Percentiles rank a stretch among this genome's conserved stretches.
phyloP scores from a whole-genome alignment of 306 rosid genomes.

The Prunus persica region DNA sequence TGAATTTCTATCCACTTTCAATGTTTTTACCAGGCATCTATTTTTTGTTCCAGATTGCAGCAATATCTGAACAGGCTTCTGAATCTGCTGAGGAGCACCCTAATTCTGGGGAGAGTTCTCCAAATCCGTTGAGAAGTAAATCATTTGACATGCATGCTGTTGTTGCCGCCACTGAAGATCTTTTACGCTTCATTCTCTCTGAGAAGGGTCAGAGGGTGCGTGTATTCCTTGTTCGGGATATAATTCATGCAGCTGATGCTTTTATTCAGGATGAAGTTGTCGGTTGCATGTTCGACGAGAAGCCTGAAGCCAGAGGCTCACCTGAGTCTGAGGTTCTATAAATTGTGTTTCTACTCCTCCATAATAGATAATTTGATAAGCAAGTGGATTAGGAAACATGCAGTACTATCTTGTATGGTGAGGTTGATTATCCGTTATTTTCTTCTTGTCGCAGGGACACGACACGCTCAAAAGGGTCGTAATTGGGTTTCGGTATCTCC shows the following conservation, averaged over 20 bases:
- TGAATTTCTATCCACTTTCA: not conserved
- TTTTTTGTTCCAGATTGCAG: constrained; percentile 68
- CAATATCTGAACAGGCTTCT: constrained; percentile 93
- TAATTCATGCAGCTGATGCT: constrained; percentile 62
- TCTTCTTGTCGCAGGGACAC: constrained; percentile 48
- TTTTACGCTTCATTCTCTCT: constrained; percentile 70
- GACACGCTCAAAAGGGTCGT: constrained; percentile 52
- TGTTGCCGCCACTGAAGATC: constrained; percentile 88
- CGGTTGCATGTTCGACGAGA: constrained; percentile 38
- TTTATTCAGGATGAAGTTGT: constrained; percentile 67
- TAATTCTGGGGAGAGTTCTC: constrained; percentile 34
- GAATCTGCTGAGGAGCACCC: constrained; percentile 49
- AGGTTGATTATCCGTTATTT: not conserved
- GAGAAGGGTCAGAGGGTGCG: constrained; percentile 89
- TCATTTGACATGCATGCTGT: constrained; percentile 84
- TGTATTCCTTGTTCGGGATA: constrained; percentile 74
- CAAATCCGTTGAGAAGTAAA: constrained; percentile 66
- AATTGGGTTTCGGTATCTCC: constrained; percentile 53
- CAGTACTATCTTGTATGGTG: not conserved
- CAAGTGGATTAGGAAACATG: not conserved
- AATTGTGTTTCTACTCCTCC: not conserved
- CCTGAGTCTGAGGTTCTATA: constrained; percentile 12
- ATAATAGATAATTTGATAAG: not conserved
- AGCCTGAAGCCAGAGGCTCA: constrained; percentile 31
- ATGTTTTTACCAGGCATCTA: constrained; percentile 8